phyloP scores from a whole-genome alignment of 2,329 filamentous ascomycete species.

The Talaromyces amestolkiae region DNA sequence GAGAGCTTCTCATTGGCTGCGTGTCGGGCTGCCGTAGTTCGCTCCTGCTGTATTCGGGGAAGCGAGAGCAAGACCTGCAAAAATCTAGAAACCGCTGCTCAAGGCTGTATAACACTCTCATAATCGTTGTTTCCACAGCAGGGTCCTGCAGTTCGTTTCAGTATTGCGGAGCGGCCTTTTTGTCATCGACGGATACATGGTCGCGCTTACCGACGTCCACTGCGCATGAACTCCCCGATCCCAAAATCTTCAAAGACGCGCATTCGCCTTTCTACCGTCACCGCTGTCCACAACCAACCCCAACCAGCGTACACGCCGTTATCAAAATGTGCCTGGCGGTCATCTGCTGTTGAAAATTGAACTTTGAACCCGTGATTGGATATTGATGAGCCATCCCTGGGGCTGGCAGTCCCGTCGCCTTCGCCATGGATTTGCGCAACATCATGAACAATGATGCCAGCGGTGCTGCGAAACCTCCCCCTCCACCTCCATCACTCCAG shows the following conservation, averaged over 20 bases:
- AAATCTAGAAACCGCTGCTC: neutral
- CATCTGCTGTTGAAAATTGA: neutral
- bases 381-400: constrained; percentile 19
- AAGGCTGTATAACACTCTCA: neutral
- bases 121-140: neutral
- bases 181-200: neutral
- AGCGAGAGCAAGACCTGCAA: neutral
- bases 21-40: constrained; percentile 10
- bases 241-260: constrained; percentile 18
- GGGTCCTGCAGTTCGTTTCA: neutral
- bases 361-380: constrained; percentile 16
- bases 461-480: constrained; percentile 31
- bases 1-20: constrained; percentile 11
- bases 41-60: neutral
- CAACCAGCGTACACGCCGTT: neutral
- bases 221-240: constrained; percentile 1
- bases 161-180: neutral
- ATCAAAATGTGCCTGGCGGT: constrained; percentile 8
- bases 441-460: constrained; percentile 51
- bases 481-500: constrained; percentile 27
- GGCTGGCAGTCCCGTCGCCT: constrained; percentile 22
- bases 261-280: constrained; percentile 8
- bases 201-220: neutral
- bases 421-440: constrained; percentile 53
- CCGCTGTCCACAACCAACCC: neutral